These are phyloP conservation scores for Seiridium cupressi DNA, from an alignment of 2,329 filamentous ascomycete species.

Conservation along the genomic window DNA sequence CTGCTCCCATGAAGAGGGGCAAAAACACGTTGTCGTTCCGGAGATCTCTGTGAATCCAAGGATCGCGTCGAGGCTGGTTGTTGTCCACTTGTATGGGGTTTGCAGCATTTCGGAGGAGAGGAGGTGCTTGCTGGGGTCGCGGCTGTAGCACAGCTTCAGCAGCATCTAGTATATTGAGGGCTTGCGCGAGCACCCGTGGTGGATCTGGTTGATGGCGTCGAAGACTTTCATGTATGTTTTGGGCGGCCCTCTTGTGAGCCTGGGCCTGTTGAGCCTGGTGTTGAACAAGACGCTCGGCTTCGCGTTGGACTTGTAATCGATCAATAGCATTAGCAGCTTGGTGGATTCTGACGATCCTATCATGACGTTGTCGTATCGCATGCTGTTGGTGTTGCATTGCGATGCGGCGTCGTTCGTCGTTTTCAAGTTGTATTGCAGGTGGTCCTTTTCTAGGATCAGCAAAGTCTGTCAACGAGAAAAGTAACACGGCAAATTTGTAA, in stretches of 20 bases:
- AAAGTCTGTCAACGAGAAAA: not conserved
- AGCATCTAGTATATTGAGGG: not conserved
- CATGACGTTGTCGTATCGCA: not conserved
- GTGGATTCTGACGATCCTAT: not conserved
- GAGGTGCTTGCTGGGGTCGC: not conserved
- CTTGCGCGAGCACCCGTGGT: not conserved
- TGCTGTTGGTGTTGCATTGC: not conserved
- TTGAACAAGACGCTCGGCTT: not conserved
- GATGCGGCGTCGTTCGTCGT: not conserved
- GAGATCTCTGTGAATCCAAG: not conserved
- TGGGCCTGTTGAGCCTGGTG: not conserved
- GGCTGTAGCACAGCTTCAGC: not conserved
- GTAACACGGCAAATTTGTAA: not conserved
- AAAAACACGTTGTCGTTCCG: not conserved
- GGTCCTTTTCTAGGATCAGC: not conserved
- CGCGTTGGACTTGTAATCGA: too few species aligned
- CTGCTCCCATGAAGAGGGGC: not conserved
- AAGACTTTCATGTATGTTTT: not conserved
- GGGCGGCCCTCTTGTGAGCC: not conserved
- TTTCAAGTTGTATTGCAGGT: not conserved
- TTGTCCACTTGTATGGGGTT: not conserved
- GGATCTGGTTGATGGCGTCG: not conserved
- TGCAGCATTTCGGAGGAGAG: not conserved
- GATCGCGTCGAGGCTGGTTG: not conserved
- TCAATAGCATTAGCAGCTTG: too few species aligned